A percentile compares a stretch with the other conserved stretches of the same genome.
Evolutionary conservation across 805 yeast species (phyloP).

Genomic region (Candida coleopterorum): DNA sequence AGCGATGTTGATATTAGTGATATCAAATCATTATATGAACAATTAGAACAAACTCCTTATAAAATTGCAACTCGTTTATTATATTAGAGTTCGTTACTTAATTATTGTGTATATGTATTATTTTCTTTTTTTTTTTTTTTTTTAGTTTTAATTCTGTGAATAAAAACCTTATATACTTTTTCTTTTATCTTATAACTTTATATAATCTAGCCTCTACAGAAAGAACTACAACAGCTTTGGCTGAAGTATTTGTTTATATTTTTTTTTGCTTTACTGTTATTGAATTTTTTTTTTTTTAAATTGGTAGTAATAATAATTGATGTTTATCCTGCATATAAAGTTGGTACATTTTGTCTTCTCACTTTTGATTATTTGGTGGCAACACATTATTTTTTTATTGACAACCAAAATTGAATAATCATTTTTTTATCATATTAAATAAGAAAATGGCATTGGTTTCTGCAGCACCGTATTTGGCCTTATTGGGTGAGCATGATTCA

Average conservation of each 20-base stretch:
- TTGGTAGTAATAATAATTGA: neutral
- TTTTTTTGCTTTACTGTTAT: too few species aligned
- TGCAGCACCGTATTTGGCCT: constrained; percentile 89
- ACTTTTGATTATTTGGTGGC: constrained; percentile 5
- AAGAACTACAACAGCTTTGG: too few species aligned
- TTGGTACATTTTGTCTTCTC: neutral
- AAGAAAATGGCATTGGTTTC: constrained; percentile 58
- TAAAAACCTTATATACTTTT: neutral
- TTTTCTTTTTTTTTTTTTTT: too few species aligned
- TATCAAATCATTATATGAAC: constrained; percentile 78
- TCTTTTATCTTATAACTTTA: neutral
- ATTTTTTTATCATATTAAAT: neutral
- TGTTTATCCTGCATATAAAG: neutral
- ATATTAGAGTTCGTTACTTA: constrained; percentile 61
- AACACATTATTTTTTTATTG: constrained; percentile 4
- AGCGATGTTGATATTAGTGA: constrained; percentile 77
- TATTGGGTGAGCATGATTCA: constrained; percentile 77
- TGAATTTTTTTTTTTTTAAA: too few species aligned
- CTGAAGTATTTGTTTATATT: too few species aligned
- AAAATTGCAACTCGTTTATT: constrained; percentile 87
- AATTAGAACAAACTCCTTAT: constrained; percentile 84
- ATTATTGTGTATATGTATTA: too few species aligned
- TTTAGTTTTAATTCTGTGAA: too few species aligned
- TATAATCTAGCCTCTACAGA: too few species aligned
- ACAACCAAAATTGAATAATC: neutral